Evolutionary conservation across 441 rosid species (phyloP), one percentile per base, ranked within the genome.

Genomic region (Viola pubescens): DNA sequence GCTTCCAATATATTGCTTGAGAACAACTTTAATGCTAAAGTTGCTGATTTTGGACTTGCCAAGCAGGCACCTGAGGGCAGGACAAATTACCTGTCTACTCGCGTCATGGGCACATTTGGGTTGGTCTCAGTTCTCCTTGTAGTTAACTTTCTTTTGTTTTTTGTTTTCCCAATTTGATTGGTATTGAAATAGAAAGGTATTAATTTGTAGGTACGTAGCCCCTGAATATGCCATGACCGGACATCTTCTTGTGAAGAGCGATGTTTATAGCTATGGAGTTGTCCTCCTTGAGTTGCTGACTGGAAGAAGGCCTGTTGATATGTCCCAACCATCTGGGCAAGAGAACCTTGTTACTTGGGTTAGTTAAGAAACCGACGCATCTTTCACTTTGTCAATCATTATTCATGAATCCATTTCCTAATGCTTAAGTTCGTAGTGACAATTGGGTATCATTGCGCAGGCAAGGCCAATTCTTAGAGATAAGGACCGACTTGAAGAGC

Each of bases 171-270:
- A 38, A 13, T 39, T 54, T 64, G 44, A 67, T 58, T 48, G 52
- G 44, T 12, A 12, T 46, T 62, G 70, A 65, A 43, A 47, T 50
- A 16, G 19, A 55, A 70, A 13, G 34, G 13, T 9, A 14, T 67
- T 70, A 34, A 7, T 70, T 71, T 71, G 56, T 65, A 91, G 98
- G 67, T 91, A 91, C 73, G 98, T 91, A 61, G 98, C 98, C 12
- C 98, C 98, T 4, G 98, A 91, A 73, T 91, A 91, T 80, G 98
- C 98, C 48, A 91, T 91, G 98, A 91, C 98, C 0, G 98, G 98
- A 67, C 96, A 88, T 77, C 77, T 88, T 65, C 82, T 91, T 19
- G 96, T 88, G 44, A 91, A 91, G 79, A 88, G 98, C 44, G 98
- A 91, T 65, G 98, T 91, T 63, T 91, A 91, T 73, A 91, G 98